Conservation (phyloP, 306 rosid genomes). For the Geum urbanum region DNA sequence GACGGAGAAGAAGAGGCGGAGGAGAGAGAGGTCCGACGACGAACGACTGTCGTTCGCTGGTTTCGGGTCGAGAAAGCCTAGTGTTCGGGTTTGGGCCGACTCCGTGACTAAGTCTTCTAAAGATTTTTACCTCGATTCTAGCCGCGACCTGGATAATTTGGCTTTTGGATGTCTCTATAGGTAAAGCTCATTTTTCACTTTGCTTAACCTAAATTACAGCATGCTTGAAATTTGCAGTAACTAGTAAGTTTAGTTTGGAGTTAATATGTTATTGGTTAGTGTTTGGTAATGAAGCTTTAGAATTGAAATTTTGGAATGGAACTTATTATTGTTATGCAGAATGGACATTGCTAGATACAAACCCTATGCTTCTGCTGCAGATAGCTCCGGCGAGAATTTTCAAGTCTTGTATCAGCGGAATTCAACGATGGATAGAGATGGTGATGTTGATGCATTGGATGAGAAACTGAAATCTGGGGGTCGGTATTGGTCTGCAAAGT, state of each 20-base stretch:
- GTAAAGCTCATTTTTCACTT: slow-evolving; percentile 26
- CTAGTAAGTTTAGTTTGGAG: not conserved
- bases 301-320: slow-evolving; percentile 4
- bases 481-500: slow-evolving; percentile 90
- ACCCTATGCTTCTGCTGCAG: slow-evolving; percentile 35
- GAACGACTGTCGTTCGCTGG: slow-evolving; percentile 16
- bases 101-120: slow-evolving; percentile 47
- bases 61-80: slow-evolving; percentile 61
- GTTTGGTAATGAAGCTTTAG: not conserved
- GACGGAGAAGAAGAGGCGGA: slow-evolving; percentile 51
- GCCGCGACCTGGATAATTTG: slow-evolving; percentile 73
- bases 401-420: slow-evolving; percentile 46
- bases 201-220: too few species aligned
- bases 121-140: slow-evolving; percentile 75
- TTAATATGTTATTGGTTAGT: not conserved
- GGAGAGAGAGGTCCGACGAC: slow-evolving; percentile 39
- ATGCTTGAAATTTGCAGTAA: too few species aligned
- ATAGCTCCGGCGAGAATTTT: slow-evolving; percentile 36
- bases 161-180: slow-evolving; percentile 72
- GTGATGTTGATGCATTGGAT: slow-evolving; percentile 68
- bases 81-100: slow-evolving; percentile 72
- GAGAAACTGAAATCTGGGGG: slow-evolving; percentile 63
- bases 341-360: slow-evolving; percentile 91
- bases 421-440: slow-evolving; percentile 61
- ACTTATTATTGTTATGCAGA: slow-evolving; percentile 52